Conservation (phyloP, 306 rosid species). For the Corylus avellana region DNA sequence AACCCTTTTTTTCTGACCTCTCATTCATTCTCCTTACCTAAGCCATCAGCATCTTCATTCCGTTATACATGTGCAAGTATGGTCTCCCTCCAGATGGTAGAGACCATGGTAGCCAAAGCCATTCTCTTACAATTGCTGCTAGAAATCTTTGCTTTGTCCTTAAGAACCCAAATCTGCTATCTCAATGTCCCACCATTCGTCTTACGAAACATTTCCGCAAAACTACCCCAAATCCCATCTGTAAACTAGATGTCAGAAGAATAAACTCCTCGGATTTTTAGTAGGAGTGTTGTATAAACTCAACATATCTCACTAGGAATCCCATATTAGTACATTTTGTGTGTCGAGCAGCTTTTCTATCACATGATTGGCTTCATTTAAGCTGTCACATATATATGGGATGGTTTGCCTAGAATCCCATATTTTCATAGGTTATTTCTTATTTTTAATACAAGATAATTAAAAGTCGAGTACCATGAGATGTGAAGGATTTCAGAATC, state of each 20-base stretch:
- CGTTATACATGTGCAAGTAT: neutral
- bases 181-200: neutral
- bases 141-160: neutral
- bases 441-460: neutral
- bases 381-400: neutral
- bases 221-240: neutral
- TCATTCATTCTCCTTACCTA: neutral
- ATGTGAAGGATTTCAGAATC: neutral
- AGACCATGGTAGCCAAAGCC: neutral
- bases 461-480: neutral
- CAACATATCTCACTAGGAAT: too few species aligned
- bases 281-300: neutral
- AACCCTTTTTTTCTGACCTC: neutral
- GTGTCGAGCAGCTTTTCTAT: too few species aligned
- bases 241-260: neutral
- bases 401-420: neutral
- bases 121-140: neutral
- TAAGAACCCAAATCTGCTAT: neutral
- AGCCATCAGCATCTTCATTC: neutral
- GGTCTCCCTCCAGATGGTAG: neutral
- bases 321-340: too few species aligned
- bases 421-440: too few species aligned
- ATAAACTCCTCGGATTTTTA: neutral
- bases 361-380: neutral
- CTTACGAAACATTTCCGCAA: neutral